Evolutionary conservation across 1,139 yeast genomes (phyloP), one percentile per base, ranked within the genome.

Genomic region (Geotrichum aggregatum): DNA sequence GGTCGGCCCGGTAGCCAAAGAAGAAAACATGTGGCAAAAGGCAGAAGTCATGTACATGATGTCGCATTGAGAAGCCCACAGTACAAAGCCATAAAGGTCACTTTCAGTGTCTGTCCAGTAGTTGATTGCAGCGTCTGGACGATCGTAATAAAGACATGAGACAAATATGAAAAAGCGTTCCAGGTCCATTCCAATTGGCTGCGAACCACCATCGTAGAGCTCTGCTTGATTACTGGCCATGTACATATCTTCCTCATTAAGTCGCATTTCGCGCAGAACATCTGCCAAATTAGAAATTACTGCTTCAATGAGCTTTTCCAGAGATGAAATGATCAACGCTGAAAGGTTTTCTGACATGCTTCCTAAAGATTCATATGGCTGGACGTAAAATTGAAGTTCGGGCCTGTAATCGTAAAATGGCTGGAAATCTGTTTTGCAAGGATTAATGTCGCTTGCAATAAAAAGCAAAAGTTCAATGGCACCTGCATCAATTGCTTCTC

Each of bases 11-110:
- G 77, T 76, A 0, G 92, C 74, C 43, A 92, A 72, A 3, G 95
- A 83, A 1, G 94, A 83, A 52, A 92, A 71, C 75, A 92, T 77
- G 54, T 87, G 75, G 58, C 92, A 82, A 62, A 84, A 89, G 0
- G 96, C 79, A 0, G 98, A 84, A 47, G 88, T 79, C 72, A 91
- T 88, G 52, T 89, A 73, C 5, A 94, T 84, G 13, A 92, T 87
- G 57, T 85, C 88, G 62, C 91, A 85, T 54, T 83, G 81, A 3
- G 94, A 76, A 0, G 95, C 95, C 98, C 98, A 91, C 44, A 79
- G 79, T 48, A 91, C 73, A 61, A 92, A 91, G 0, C 96, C 97
- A 61, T 80, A 76, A 1, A 82, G 69, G 47, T 77, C 73, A 3
- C 84, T 76, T 48, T 78, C 83, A 18, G 82, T 77, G 55, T 85